A percentile compares a stretch with the other conserved stretches of the same genome.
These are phyloP conservation scores for Thinopyrum obtusiflorum DNA, from an alignment of 202 grass and related monocot genomes.

Conservation along the genomic window DNA sequence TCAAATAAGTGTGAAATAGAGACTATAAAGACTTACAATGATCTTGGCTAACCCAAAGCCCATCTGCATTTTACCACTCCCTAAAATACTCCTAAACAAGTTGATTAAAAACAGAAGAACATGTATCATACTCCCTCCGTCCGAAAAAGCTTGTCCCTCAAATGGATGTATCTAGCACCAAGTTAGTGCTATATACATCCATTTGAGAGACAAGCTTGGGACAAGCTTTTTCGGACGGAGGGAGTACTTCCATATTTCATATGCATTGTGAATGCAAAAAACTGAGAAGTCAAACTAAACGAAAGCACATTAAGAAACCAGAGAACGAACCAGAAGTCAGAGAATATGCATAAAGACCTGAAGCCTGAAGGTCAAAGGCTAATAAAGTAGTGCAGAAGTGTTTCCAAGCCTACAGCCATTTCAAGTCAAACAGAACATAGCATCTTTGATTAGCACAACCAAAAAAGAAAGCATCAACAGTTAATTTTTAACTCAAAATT, in stretches of 20 bases:
- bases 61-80: neutral
- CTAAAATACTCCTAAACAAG: neutral
- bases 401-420: conserved; percentile 14
- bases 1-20: conserved; percentile 5
- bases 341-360: conserved; percentile 35
- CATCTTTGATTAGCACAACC: conserved; percentile 33
- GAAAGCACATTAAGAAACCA: conserved; percentile 5
- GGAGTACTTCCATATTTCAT: neutral
- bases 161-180: too few species aligned
- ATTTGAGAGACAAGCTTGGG: too few species aligned
- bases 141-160: too few species aligned
- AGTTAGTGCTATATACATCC: too few species aligned
- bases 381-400: conserved; percentile 12
- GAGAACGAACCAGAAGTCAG: conserved; percentile 23
- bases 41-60: neutral
- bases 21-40: neutral
- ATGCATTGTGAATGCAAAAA: conserved; percentile 9
- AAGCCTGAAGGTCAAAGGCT: conserved; percentile 31
- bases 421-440: conserved; percentile 25
- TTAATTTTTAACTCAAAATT: conserved; percentile 16
- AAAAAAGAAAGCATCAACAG: conserved; percentile 29
- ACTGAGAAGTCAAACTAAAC: conserved; percentile 29
- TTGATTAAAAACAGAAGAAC: conserved; percentile 3
- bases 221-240: too few species aligned
- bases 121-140: neutral